phyloP scores from a whole-genome alignment of 371 early-diverging fungal genomes.

The Neoconidiobolus thromboides region DNA sequence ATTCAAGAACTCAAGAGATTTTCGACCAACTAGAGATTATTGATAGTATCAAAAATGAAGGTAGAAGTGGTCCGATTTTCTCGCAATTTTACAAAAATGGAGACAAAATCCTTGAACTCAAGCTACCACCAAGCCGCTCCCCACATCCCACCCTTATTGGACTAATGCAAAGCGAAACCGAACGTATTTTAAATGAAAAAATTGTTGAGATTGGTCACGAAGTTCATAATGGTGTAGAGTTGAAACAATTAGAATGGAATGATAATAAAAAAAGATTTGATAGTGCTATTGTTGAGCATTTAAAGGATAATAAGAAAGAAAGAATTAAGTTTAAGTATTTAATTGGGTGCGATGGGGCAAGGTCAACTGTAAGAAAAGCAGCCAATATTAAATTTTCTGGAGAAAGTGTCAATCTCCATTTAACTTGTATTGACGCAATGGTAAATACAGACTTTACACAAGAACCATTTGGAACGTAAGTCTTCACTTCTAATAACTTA shows the following conservation, averaged over 20 bases:
- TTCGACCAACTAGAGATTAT: neutral
- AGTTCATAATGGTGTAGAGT: neutral
- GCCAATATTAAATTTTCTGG: neutral
- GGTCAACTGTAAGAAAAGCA: neutral
- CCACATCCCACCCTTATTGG: neutral
- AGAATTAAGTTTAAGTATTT: neutral
- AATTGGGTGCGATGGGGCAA: neutral
- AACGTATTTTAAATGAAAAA: neutral
- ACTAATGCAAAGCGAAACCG: neutral
- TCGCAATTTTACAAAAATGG: too few relatives aligned
- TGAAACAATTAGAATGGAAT: neutral
- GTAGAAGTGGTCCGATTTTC: too few relatives aligned
- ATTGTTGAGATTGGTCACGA: neutral
- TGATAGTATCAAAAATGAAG: neutral
- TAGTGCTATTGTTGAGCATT: neutral
- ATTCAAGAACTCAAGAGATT: conserved; percentile 2
- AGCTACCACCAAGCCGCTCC: too few relatives aligned
- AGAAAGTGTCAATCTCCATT: neutral
- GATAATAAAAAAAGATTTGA: neutral
- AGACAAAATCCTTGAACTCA: too few relatives aligned
- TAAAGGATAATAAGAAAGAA: neutral
- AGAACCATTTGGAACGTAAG: neutral
- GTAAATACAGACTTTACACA: neutral
- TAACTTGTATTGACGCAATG: neutral
- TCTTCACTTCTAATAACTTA: neutral